Base-by-base conservation (phyloP, 2,329 filamentous ascomycete genomes). In the Xenosphaeropsis pyriputrescens region DNA sequence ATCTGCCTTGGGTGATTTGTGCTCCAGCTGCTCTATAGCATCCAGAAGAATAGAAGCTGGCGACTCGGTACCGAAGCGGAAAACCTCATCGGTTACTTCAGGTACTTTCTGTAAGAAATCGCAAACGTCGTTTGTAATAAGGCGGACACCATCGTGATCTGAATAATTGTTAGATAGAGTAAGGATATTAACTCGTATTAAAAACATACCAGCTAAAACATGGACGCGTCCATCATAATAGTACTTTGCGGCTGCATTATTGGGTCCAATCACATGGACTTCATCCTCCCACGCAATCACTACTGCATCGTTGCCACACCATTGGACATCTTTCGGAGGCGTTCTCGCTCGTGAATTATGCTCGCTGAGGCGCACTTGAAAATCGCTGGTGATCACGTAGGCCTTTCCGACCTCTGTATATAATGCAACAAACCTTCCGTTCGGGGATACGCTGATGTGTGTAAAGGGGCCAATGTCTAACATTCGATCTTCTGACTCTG, bases 231-330 rank as follows among this genome's bases (percentile, higher is more conserved):
- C 84, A 52, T 96, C 86, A 57, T 96, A 96, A 49, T 86, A 89
- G 56, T 86, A 91, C 43, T 75, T 78, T 32, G 63, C 75, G 5
- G 81, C 77, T 8, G 81, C 73, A 32, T 85, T 85, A 29, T 79
- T 81, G 0, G 86, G 85, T 0, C 89, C 91, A 42, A 98, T 81
- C 18, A 98, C 70, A 53, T 95, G 91, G 4, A 98, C 79, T 57
- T 98, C 91, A 53, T 98, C 91, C 53, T 96, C 91, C 91, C 91
- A 98, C 0, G 88, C 88, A 49, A 98, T 75, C 18, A 94, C 75
- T 3, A 91, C 82, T 12, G 88, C 85, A 57, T 96, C 89, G 50
- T 91, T 89, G 5, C 91, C 91, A 57, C 91, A 98, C 91, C 91
- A 98, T 50, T 91, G 80, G 43, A 98, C 70, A 45, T 91, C 85